These are phyloP conservation scores for Solanum ossicruentum DNA, from an alignment of 257 asterid species.

Conservation along the genomic window DNA sequence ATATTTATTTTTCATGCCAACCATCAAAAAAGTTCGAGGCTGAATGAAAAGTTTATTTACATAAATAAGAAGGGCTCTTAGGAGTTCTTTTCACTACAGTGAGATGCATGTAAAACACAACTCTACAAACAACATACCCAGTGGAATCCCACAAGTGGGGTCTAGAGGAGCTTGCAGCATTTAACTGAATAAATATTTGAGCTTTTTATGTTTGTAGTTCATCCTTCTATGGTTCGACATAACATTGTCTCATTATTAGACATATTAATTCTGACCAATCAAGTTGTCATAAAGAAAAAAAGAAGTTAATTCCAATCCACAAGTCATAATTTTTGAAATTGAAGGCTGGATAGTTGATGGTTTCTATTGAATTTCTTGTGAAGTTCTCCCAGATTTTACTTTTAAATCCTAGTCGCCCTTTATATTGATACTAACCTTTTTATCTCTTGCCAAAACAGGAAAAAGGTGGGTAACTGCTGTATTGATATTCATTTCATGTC, in stretches of 20 bases:
- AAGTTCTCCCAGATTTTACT: neutral
- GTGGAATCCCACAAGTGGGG: too few relatives aligned
- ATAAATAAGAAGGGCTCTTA: neutral
- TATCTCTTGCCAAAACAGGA: neutral
- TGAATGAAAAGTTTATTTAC: neutral
- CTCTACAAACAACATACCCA: too few relatives aligned
- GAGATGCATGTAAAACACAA: neutral
- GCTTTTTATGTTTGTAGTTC: neutral
- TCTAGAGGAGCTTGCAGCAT: neutral
- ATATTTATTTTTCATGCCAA: neutral
- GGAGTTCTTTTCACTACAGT: neutral
- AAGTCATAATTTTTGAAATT: neutral
- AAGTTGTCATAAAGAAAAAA: neutral
- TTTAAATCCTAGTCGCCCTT: neutral
- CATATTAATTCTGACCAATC: neutral
- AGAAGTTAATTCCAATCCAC: neutral
- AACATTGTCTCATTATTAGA: neutral
- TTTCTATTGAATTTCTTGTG: neutral
- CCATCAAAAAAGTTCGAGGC: neutral
- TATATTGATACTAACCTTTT: neutral
- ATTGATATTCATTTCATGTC: too few relatives aligned
- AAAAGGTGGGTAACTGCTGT: neutral
- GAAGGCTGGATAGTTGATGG: neutral
- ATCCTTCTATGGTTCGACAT: neutral
- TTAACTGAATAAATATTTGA: neutral